A percentile compares a stretch with the other conserved stretches of the same genome.
phyloP scores from a whole-genome alignment of 2,329 filamentous ascomycete genomes.

The Beauveria sp. region DNA sequence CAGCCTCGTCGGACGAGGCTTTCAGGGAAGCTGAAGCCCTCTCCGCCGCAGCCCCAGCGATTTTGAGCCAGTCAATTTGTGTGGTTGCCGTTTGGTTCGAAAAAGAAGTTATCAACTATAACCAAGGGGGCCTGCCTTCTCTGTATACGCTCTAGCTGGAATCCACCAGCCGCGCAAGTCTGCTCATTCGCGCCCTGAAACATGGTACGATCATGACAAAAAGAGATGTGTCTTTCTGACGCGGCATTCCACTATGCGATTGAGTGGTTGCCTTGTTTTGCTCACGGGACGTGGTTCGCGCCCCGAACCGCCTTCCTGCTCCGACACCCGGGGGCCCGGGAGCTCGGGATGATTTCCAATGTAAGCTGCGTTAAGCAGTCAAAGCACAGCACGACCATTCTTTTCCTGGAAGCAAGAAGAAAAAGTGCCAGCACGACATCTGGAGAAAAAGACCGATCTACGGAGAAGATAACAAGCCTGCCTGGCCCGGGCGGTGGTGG shows the following conservation, averaged over 20 bases:
- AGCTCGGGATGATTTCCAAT: too few relatives aligned
- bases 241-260: neutral
- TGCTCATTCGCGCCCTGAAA: neutral
- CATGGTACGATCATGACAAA: neutral
- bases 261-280: neutral
- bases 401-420: too few relatives aligned
- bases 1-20: slow-evolving; percentile 7
- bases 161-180: neutral
- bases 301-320: neutral
- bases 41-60: neutral
- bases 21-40: slow-evolving; percentile 8
- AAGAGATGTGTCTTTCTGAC: neutral
- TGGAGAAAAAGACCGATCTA: too few relatives aligned
- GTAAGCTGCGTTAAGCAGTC: too few relatives aligned
- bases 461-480: too few relatives aligned
- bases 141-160: neutral
- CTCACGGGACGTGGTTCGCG: neutral
- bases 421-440: too few relatives aligned
- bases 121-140: neutral
- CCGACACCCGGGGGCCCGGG: too few relatives aligned
- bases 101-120: too few relatives aligned
- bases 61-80: neutral
- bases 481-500: too few relatives aligned
- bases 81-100: neutral
- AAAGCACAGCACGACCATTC: too few relatives aligned